Evolutionary conservation across 2,329 filamentous ascomycete species (phyloP).

Genomic region (Mycosphaerelloides madeirae): DNA sequence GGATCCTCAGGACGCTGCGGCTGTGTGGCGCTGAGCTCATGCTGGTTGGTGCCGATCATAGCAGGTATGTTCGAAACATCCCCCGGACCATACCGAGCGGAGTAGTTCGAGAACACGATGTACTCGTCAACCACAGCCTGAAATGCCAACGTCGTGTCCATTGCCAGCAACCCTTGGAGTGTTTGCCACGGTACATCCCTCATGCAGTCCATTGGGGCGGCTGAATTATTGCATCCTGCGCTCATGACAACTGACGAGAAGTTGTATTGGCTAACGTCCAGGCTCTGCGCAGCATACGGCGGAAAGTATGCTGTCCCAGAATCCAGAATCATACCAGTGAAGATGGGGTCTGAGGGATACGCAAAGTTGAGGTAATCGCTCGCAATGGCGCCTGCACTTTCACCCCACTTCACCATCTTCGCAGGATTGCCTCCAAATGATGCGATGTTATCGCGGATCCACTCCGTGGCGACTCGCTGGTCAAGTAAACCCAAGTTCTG

Average conservation of each 20-base stretch:
- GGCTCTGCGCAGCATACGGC: background rate
- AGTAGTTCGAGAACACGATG: background rate
- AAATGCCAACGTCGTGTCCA: too few relatives aligned
- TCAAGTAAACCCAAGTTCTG: conserved; percentile 6
- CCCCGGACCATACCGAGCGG: background rate
- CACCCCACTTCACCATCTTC: background rate
- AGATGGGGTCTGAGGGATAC: background rate
- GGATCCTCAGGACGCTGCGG: background rate
- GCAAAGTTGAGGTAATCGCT: background rate
- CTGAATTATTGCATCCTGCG: background rate
- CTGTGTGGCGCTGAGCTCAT: background rate
- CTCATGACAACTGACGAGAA: background rate
- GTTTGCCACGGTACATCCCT: background rate
- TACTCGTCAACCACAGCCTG: too few relatives aligned
- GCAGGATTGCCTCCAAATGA: conserved; percentile 1
- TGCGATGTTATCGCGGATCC: conserved; percentile 4
- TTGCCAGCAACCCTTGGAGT: too few relatives aligned
- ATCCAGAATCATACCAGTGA: background rate
- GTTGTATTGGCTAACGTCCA: background rate
- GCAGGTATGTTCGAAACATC: background rate
- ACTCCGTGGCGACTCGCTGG: conserved; percentile 3
- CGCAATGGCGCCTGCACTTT: background rate
- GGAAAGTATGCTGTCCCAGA: background rate
- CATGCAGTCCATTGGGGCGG: background rate
- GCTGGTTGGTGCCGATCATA: background rate